Evolutionary conservation across 2,329 filamentous ascomycete species (phyloP).

Genomic region (Cordyceps tenuipes): DNA sequence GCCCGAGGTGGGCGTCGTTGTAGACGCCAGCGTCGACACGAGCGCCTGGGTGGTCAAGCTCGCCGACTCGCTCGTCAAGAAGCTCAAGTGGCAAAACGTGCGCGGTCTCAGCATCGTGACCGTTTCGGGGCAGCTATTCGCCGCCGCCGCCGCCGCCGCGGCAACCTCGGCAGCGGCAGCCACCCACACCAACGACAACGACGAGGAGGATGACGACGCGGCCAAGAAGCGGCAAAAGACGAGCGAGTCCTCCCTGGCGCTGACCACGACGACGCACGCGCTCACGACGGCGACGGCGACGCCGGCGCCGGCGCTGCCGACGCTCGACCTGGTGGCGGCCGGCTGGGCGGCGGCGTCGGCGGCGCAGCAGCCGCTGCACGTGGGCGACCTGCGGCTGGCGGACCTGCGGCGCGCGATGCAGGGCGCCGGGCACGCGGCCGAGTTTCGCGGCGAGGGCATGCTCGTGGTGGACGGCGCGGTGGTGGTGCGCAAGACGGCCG

Average conservation of each 20-base stretch:
- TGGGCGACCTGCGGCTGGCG: constrained; percentile 85
- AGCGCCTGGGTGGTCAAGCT: constrained; percentile 96
- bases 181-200: constrained; percentile 26
- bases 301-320: constrained; percentile 29
- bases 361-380: constrained; percentile 76
- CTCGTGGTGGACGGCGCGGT: constrained; percentile 83
- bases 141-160: constrained; percentile 22
- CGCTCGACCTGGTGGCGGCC: constrained; percentile 45
- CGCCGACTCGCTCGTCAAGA: constrained; percentile 73
- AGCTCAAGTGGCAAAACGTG: constrained; percentile 90
- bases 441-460: constrained; percentile 89
- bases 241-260: constrained; percentile 24
- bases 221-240: constrained; percentile 43
- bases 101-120: constrained; percentile 84
- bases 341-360: constrained; percentile 64
- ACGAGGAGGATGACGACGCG: constrained; percentile 40
- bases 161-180: constrained; percentile 18
- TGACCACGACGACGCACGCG: constrained; percentile 9
- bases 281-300: neutral
- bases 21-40: constrained; percentile 93
- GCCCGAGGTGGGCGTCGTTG: constrained; percentile 59
- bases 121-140: constrained; percentile 63
- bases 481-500: constrained; percentile 77
- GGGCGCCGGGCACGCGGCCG: constrained; percentile 71
- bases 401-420: constrained; percentile 82